Conservation (phyloP, 75 land plant species). For the Pinus albicaulis region DNA sequence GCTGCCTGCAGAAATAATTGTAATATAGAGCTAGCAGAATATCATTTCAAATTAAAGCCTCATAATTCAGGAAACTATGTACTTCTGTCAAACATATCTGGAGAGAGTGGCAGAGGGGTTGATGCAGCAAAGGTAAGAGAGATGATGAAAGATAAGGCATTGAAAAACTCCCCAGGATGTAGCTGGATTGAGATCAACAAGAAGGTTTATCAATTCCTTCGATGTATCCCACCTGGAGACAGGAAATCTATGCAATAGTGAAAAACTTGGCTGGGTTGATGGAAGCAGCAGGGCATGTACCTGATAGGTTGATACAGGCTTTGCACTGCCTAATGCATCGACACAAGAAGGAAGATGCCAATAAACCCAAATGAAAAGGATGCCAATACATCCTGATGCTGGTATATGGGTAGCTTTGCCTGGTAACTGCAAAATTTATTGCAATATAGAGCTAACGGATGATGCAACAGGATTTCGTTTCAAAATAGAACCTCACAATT, state of each 20-base stretch:
- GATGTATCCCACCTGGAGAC: not conserved
- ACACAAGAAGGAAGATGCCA: not conserved
- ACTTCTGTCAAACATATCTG: not conserved
- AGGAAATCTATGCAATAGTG: not conserved
- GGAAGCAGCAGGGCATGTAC: not conserved
- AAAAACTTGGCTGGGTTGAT: not conserved
- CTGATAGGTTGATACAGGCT: not conserved
- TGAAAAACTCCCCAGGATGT: not conserved
- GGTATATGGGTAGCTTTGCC: not conserved
- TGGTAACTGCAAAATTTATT: constrained; percentile 2
- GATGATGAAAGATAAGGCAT: no score
- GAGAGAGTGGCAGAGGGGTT: not conserved
- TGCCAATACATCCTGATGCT: not conserved
- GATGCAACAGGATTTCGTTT: not conserved
- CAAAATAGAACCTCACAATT: constrained; percentile 5
- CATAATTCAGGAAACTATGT: constrained; percentile 5
- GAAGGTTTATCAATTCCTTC: not conserved
- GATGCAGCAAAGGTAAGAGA: not conserved
- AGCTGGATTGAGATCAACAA: constrained; percentile 10
- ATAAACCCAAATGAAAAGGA: not conserved
- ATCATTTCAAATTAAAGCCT: constrained; percentile 5
- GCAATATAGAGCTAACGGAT: not conserved
- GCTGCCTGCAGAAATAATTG: not conserved
- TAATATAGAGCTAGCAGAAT: not conserved
- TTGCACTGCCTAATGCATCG: constrained; percentile 1